These are phyloP conservation scores for Auricularia auricula-judae DNA, from an alignment of 768 basidiomycete species.

Conservation along the genomic window DNA sequence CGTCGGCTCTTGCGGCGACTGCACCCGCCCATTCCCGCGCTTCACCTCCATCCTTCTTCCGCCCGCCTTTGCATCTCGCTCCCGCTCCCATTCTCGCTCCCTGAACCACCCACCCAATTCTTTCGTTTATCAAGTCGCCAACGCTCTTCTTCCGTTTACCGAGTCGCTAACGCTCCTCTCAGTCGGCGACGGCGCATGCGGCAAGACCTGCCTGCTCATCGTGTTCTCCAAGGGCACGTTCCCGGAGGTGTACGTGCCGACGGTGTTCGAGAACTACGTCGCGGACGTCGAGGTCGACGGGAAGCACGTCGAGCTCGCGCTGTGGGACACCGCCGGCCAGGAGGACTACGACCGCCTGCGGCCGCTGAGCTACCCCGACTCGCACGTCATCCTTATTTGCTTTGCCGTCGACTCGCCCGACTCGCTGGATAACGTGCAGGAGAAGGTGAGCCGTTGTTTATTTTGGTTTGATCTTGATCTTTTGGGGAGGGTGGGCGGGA, in stretches of 20 bases:
- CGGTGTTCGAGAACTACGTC: slow-evolving; percentile 99
- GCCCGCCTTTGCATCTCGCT: too few species aligned
- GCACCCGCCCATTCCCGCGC: too few species aligned
- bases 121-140: too few species aligned
- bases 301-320: slow-evolving; percentile 94
- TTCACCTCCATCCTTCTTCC: too few species aligned
- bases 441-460: too few species aligned
- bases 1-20: too few species aligned
- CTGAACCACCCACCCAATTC: too few species aligned
- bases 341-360: slow-evolving; percentile 99
- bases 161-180: background rate
- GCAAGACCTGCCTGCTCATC: slow-evolving; percentile 92
- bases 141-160: too few species aligned
- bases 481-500: too few species aligned
- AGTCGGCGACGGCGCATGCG: slow-evolving; percentile 96
- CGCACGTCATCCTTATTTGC: slow-evolving; percentile 99
- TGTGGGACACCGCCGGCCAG: slow-evolving; percentile 99
- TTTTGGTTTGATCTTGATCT: too few species aligned
- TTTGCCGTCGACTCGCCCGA: slow-evolving; percentile 98
- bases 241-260: slow-evolving; percentile 98
- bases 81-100: too few species aligned
- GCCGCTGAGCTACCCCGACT: slow-evolving; percentile 96
- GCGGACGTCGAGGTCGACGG: slow-evolving; percentile 98
- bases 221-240: slow-evolving; percentile 96
- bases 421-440: slow-evolving; percentile 98